Evolutionary conservation across 306 rosid species (phyloP).

Genomic region (Inga leiocalycina): DNA sequence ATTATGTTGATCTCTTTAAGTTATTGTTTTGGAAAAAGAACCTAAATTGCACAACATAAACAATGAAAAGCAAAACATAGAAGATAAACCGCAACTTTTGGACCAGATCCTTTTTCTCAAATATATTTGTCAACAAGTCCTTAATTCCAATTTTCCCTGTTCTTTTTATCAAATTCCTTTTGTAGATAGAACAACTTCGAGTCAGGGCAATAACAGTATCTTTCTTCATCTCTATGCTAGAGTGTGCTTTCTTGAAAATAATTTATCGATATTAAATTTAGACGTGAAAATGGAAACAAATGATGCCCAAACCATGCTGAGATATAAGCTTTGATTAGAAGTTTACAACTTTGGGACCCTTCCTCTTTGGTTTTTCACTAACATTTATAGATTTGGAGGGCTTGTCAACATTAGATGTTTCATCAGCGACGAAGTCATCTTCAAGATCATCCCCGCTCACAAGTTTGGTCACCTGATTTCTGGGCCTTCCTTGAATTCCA

Average conservation of each 20-base stretch:
- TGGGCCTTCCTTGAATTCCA: slow-evolving; percentile 46
- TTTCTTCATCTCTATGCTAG: neutral
- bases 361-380: slow-evolving; percentile 56
- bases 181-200: neutral
- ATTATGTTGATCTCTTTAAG: too few species aligned
- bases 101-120: neutral
- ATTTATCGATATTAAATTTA: neutral
- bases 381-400: slow-evolving; percentile 38
- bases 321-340: slow-evolving; percentile 46
- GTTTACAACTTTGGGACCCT: slow-evolving; percentile 74
- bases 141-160: neutral
- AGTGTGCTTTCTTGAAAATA: neutral
- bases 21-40: too few species aligned
- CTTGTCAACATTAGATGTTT: slow-evolving; percentile 37
- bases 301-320: slow-evolving; percentile 10
- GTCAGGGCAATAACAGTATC: neutral
- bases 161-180: neutral
- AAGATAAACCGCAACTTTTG: neutral
- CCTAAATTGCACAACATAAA: neutral
- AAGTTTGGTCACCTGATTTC: slow-evolving; percentile 55
- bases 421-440: slow-evolving; percentile 71
- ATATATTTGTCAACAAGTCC: neutral
- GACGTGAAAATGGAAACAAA: slow-evolving; percentile 11
- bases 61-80: neutral
- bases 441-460: slow-evolving; percentile 88